phyloP scores from a whole-genome alignment of 2,329 filamentous ascomycete species.

The Pyrenophora teres region DNA sequence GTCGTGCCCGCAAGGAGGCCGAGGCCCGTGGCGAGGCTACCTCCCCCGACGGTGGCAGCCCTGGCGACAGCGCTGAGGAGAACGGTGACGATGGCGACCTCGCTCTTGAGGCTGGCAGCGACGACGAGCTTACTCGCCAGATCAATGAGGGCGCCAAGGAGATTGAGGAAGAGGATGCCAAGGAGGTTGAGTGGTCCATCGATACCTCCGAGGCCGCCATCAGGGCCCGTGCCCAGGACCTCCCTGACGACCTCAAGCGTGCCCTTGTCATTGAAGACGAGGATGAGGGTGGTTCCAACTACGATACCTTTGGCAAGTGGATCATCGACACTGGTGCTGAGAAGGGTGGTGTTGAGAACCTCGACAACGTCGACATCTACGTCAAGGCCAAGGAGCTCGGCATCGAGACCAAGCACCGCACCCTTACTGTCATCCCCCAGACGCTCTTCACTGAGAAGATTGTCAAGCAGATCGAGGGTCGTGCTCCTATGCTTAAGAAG shows the following conservation, averaged over 20 bases:
- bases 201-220: conserved; percentile 96
- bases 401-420: conserved; percentile 93
- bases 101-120: conserved; percentile 74
- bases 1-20: conserved; percentile 81
- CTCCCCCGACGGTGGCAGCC: conserved; percentile 62
- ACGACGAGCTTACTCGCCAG: conserved; percentile 86
- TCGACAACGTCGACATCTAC: conserved; percentile 90
- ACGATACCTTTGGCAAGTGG: conserved; percentile 93
- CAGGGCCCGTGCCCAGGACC: conserved; percentile 88
- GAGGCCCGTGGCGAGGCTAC: conserved; percentile 60
- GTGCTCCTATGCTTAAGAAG: conserved; percentile 88
- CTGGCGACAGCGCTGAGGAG: conserved; percentile 69
- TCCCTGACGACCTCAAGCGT: conserved; percentile 93
- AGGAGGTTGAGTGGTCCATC: conserved; percentile 93
- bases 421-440: conserved; percentile 87
- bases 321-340: conserved; percentile 76
- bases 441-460: conserved; percentile 93
- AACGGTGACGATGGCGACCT: conserved; percentile 68
- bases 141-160: conserved; percentile 71
- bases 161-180: conserved; percentile 73
- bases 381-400: conserved; percentile 96
- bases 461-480: conserved; percentile 81
- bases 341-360: conserved; percentile 72
- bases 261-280: conserved; percentile 83
- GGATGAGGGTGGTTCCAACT: conserved; percentile 79